Percentiles rank a stretch among this genome's conserved stretches.
Conservation (phyloP, 2,329 filamentous ascomycete genomes). For the Calonectria crousiana region DNA sequence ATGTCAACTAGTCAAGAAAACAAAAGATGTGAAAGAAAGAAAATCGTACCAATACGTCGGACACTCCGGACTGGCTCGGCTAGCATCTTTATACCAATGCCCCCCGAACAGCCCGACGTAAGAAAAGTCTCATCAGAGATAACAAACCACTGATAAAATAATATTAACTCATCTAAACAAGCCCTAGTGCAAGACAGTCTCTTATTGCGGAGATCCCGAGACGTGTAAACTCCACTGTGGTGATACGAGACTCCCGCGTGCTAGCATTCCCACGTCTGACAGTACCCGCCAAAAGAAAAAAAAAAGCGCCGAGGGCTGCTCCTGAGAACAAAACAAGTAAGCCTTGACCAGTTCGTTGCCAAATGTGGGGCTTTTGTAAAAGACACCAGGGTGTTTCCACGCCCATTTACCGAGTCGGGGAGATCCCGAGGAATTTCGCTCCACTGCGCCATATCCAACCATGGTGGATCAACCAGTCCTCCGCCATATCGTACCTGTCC, state of each 20-base stretch:
- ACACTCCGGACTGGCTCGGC: background rate
- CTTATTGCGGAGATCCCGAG: background rate
- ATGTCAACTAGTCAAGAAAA: no score
- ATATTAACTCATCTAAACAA: background rate
- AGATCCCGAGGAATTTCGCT: background rate
- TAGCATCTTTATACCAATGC: background rate
- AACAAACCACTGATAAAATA: background rate
- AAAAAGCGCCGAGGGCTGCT: background rate
- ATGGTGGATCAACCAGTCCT: background rate
- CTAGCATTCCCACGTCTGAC: background rate
- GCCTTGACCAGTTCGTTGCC: background rate
- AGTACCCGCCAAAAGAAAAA: background rate
- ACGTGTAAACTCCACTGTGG: background rate
- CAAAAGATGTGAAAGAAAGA: background rate
- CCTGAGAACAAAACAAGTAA: background rate
- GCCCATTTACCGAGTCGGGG: background rate
- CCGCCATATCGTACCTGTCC: background rate
- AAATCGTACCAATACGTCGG: background rate
- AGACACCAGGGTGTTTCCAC: background rate
- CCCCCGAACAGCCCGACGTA: background rate
- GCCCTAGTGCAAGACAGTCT: background rate
- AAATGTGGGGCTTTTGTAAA: background rate
- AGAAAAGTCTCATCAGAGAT: background rate
- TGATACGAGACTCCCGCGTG: background rate
- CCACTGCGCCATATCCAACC: background rate